These are phyloP conservation scores for Eleusine coracana DNA, from an alignment of 176 grass and related monocot species.

Conservation along the genomic window DNA sequence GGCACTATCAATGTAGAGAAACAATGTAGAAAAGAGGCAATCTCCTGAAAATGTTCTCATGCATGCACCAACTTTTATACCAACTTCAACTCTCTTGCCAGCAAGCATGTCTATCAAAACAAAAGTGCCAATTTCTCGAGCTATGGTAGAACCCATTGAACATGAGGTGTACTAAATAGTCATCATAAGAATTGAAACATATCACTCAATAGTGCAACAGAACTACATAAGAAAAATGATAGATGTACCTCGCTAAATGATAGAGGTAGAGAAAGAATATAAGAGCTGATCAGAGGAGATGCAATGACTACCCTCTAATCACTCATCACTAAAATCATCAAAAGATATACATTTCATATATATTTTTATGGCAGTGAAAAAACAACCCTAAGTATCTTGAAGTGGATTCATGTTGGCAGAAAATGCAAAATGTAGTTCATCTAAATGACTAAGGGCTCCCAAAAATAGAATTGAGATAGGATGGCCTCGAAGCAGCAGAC, in stretches of 20 bases:
- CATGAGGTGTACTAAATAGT: constrained; percentile 88
- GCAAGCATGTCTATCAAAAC: constrained; percentile 99
- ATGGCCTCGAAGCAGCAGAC: constrained; percentile 10
- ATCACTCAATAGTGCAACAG: constrained; percentile 2
- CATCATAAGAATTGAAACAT: constrained; percentile 22
- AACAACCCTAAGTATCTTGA: neutral
- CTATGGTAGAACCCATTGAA: constrained; percentile 97
- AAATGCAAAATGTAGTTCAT: neutral
- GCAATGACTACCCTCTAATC: too few species aligned
- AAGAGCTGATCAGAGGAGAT: too few species aligned
- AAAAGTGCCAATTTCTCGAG: constrained; percentile 96
- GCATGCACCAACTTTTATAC: constrained; percentile 94
- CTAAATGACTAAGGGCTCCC: constrained; percentile 4
- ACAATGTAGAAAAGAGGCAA: too few species aligned
- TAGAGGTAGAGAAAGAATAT: neutral
- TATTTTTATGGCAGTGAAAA: neutral
- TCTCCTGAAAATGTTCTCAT: constrained; percentile 98
- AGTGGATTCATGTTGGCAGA: neutral
- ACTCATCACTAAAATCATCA: neutral
- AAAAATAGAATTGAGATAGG: constrained; percentile 24
- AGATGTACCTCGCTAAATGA: constrained; percentile 4
- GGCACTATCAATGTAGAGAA: too few species aligned
- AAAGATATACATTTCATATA: constrained; percentile 15
- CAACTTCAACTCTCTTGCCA: constrained; percentile 98
- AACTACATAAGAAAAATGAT: neutral